A percentile compares a stretch with the other conserved stretches of the same genome.
These are phyloP conservation scores for Septoria linicola DNA, from an alignment of 2,329 filamentous ascomycete species.

Conservation along the genomic window DNA sequence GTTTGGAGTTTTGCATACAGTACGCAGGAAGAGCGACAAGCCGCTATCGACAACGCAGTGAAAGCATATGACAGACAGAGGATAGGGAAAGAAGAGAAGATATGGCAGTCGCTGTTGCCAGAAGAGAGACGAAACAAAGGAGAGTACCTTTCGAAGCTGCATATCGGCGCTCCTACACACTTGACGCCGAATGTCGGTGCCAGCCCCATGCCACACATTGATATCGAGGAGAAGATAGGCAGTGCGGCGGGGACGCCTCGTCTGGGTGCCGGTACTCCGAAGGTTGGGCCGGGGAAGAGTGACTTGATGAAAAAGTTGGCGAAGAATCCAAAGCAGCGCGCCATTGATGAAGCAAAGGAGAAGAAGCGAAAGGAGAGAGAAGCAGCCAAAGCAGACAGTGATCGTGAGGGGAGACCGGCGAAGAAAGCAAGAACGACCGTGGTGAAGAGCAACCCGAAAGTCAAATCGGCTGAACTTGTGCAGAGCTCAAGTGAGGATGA, in stretches of 20 bases:
- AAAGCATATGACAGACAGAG: constrained; percentile 63
- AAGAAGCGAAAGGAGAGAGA: constrained; percentile 48
- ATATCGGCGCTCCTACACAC: constrained; percentile 43
- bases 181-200: constrained; percentile 32
- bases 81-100: constrained; percentile 58
- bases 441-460: constrained; percentile 42
- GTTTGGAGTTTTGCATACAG: constrained; percentile 62
- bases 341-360: constrained; percentile 44
- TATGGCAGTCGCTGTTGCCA: constrained; percentile 63
- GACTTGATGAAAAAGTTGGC: constrained; percentile 26
- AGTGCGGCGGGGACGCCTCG: constrained; percentile 33
- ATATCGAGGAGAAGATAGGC: constrained; percentile 22
- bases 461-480: constrained; percentile 56
- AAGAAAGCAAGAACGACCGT: constrained; percentile 31
- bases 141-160: constrained; percentile 59
- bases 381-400: constrained; percentile 33
- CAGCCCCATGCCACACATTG: constrained; percentile 32
- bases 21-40: constrained; percentile 54
- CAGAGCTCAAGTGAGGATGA: constrained; percentile 50
- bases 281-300: constrained; percentile 25
- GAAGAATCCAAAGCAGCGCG: constrained; percentile 43
- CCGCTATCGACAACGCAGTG: constrained; percentile 62
- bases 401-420: constrained; percentile 31
- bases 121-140: constrained; percentile 62
- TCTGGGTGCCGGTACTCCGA: constrained; percentile 32